Percentiles rank a stretch among this genome's conserved stretches.
Evolutionary conservation across 169 alveolate species (phyloP).

Genomic region (Cyclospora cayetanensis): DNA sequence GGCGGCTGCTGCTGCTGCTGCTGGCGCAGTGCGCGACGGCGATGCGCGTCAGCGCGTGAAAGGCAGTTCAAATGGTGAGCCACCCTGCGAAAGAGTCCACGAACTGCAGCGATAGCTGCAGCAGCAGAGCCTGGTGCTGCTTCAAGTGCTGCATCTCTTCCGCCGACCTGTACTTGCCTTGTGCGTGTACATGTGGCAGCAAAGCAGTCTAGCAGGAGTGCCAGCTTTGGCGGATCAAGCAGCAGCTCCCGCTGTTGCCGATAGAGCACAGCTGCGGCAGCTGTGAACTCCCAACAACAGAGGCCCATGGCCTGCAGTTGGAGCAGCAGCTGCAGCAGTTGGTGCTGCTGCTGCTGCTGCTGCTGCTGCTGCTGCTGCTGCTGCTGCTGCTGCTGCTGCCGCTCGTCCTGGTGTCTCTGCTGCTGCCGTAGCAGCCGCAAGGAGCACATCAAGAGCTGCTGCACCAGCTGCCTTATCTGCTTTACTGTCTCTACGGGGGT

Average conservation of each 20-base stretch:
- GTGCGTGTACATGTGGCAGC: background rate
- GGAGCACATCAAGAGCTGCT: background rate
- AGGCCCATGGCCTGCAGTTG: too few species aligned
- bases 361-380: background rate
- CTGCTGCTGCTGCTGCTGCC: background rate
- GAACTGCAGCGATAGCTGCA: background rate
- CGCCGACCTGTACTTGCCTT: background rate
- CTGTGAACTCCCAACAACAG: background rate
- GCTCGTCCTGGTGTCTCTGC: background rate
- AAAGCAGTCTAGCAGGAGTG: slow-evolving; percentile 1
- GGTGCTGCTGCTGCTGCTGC: background rate
- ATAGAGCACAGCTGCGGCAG: slow-evolving; percentile 8
- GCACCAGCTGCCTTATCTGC: background rate
- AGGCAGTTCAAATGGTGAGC: background rate
- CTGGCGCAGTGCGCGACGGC: slow-evolving; percentile 26
- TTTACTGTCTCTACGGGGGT: background rate
- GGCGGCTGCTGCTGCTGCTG: background rate
- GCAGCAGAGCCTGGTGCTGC: background rate
- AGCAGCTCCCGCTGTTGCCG: background rate
- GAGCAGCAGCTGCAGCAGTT: background rate
- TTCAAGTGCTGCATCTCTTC: background rate
- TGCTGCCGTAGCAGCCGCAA: background rate
- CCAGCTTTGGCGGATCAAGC: slow-evolving; percentile 11
- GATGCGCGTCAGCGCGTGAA: slow-evolving; percentile 19
- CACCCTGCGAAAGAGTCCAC: background rate